Conservation (phyloP, 345 rosid genomes). For the Dimocarpus longan region DNA sequence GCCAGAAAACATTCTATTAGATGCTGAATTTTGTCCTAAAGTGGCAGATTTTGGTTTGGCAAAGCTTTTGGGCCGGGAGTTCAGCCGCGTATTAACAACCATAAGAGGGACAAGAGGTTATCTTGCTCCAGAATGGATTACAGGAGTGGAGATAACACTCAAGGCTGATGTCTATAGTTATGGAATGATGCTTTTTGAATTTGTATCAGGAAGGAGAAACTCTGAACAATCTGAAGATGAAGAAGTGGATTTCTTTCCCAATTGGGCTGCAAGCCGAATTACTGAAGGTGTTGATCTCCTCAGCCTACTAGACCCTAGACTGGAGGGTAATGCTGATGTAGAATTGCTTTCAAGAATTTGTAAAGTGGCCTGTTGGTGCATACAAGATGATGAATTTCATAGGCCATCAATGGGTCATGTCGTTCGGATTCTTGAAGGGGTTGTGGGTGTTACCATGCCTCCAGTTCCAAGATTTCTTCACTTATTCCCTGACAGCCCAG, state of each 20-base stretch:
- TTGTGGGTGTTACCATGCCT: slow-evolving; percentile 30
- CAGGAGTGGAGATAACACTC: too few relatives aligned
- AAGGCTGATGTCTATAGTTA: slow-evolving; percentile 91
- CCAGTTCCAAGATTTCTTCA: too few relatives aligned
- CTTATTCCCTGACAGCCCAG: too few relatives aligned
- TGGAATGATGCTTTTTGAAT: slow-evolving; percentile 88
- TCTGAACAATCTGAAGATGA: slow-evolving; percentile 50
- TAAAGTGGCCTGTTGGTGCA: slow-evolving; percentile 63
- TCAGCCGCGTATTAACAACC: slow-evolving; percentile 79
- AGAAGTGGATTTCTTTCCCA: slow-evolving; percentile 30
- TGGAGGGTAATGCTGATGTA: slow-evolving; percentile 37
- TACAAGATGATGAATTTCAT: slow-evolving; percentile 35
- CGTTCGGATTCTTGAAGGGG: slow-evolving; percentile 81
- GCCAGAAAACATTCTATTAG: slow-evolving; percentile 84
- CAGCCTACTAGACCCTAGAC: slow-evolving; percentile 50
- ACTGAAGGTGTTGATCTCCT: slow-evolving; percentile 50
- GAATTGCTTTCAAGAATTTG: slow-evolving; percentile 64
- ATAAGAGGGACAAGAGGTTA: slow-evolving; percentile 59
- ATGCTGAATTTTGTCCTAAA: slow-evolving; percentile 65
- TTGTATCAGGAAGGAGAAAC: slow-evolving; percentile 80
- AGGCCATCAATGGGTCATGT: slow-evolving; percentile 84
- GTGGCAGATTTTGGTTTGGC: slow-evolving; percentile 95
- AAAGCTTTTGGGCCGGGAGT: slow-evolving; percentile 79
- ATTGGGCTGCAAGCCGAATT: slow-evolving; percentile 49
- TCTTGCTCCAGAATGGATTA: too few relatives aligned